Evolutionary conservation across 495 filamentous ascomycete species (phyloP).

Genomic region (Trichocladium antarcticum): DNA sequence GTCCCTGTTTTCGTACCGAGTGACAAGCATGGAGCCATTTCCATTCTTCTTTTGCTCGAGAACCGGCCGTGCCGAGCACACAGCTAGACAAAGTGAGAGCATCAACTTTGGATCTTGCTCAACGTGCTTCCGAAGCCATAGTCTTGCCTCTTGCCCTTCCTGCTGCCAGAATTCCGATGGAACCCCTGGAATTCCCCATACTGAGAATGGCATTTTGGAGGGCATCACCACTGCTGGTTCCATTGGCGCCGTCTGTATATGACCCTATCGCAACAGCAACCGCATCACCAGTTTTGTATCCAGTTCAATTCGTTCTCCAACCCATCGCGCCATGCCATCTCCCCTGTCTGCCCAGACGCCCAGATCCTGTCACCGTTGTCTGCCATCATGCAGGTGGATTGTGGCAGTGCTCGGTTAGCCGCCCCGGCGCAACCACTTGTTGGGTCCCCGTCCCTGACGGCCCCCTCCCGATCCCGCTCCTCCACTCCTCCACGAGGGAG

Average conservation of each 20-base stretch:
- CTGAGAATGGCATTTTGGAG: background rate
- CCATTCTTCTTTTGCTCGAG: background rate
- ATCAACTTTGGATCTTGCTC: background rate
- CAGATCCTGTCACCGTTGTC: background rate
- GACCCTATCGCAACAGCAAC: background rate
- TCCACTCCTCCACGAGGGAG: too few species aligned
- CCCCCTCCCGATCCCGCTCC: background rate
- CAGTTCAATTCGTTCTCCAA: background rate
- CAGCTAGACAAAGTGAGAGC: background rate
- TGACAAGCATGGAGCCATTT: constrained; percentile 5
- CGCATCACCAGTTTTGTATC: background rate
- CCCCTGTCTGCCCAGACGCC: background rate
- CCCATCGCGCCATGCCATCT: background rate
- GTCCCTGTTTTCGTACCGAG: constrained; percentile 4
- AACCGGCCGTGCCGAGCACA: background rate
- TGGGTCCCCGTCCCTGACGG: background rate
- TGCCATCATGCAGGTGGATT: constrained; percentile 5
- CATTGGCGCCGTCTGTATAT: background rate
- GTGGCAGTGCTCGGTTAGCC: constrained; percentile 10
- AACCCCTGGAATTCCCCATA: constrained; percentile 1
- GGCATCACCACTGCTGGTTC: background rate
- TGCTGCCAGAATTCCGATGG: background rate
- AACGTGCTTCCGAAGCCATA: background rate
- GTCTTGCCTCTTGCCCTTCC: background rate
- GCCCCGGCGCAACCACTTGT: background rate